phyloP scores from a whole-genome alignment of 192 early-diverging fungal genomes.

The Entomortierella chlamydospora region DNA sequence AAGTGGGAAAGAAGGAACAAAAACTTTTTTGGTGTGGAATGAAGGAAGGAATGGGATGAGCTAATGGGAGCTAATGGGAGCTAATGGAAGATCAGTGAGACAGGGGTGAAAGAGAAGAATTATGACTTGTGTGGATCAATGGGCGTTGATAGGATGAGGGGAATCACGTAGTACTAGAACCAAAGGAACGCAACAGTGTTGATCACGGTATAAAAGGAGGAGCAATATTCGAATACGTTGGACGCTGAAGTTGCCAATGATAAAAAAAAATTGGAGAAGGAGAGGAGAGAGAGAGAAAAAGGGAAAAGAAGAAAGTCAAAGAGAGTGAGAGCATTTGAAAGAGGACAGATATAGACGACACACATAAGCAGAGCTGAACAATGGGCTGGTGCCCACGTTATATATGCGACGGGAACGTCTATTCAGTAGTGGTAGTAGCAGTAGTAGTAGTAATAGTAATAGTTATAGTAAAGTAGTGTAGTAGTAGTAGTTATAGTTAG shows the following conservation, averaged over 20 bases:
- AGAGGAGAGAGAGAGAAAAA: slow-evolving; percentile 1
- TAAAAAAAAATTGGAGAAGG: neutral
- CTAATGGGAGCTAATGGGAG: too few species aligned
- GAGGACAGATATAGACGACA: neutral
- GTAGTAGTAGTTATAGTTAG: too few species aligned
- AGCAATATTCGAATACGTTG: neutral
- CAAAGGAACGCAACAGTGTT: neutral
- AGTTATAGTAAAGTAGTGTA: too few species aligned
- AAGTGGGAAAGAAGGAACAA: neutral
- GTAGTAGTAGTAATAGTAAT: too few species aligned
- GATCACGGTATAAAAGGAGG: neutral
- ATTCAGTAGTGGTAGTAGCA: neutral
- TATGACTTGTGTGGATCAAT: neutral
- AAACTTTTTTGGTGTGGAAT: neutral
- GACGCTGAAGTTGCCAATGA: neutral
- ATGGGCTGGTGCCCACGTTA: neutral
- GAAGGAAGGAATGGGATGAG: slow-evolving; percentile 1
- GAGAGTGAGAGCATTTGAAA: neutral
- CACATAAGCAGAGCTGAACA: neutral
- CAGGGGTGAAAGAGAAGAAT: neutral
- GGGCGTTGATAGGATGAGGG: too few species aligned
- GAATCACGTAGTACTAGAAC: neutral
- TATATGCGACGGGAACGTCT: neutral
- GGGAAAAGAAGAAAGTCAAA: neutral
- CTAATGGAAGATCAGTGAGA: too few species aligned